phyloP scores from a whole-genome alignment of 441 rosid species.

The Pelargonium exstipulatum region DNA sequence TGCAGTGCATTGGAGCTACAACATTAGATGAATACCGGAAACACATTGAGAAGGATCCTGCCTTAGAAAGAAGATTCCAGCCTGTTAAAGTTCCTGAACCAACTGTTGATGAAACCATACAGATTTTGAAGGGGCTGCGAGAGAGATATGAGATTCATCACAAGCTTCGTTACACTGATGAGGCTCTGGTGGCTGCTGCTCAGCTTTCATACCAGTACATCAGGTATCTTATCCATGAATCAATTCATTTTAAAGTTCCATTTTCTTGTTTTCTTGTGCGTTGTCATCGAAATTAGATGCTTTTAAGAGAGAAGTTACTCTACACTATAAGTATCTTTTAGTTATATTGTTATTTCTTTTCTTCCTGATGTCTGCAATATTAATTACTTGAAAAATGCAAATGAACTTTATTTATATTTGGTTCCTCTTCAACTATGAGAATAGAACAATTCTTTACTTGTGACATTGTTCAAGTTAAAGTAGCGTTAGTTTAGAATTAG shows the following conservation, averaged over 20 bases:
- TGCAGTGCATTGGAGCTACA: slow-evolving; percentile 94
- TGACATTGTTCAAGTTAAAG: too few species aligned
- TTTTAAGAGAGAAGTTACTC: background rate
- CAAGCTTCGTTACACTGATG: slow-evolving; percentile 72
- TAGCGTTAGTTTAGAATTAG: too few species aligned
- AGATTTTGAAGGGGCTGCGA: slow-evolving; percentile 73
- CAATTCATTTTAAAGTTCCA: background rate
- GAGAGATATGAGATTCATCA: slow-evolving; percentile 92
- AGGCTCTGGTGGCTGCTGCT: slow-evolving; percentile 75
- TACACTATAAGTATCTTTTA: background rate
- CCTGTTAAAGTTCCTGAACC: slow-evolving; percentile 88
- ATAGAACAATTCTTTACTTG: too few species aligned
- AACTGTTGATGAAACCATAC: slow-evolving; percentile 75
- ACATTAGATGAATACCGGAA: slow-evolving; percentile 81
- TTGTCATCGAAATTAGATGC: background rate
- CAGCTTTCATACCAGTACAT: slow-evolving; percentile 81
- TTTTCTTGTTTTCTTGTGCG: background rate
- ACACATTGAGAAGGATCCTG: slow-evolving; percentile 89
- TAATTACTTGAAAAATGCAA: too few species aligned
- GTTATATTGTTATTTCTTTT: too few species aligned
- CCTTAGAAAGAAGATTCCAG: slow-evolving; percentile 87
- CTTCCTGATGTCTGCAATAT: too few species aligned
- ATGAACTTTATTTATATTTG: too few species aligned
- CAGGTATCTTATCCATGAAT: slow-evolving; percentile 38
- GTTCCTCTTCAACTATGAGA: too few species aligned